Conservation (phyloP, 2,329 filamentous ascomycete species). For the Raffaelea deltoideospora region DNA sequence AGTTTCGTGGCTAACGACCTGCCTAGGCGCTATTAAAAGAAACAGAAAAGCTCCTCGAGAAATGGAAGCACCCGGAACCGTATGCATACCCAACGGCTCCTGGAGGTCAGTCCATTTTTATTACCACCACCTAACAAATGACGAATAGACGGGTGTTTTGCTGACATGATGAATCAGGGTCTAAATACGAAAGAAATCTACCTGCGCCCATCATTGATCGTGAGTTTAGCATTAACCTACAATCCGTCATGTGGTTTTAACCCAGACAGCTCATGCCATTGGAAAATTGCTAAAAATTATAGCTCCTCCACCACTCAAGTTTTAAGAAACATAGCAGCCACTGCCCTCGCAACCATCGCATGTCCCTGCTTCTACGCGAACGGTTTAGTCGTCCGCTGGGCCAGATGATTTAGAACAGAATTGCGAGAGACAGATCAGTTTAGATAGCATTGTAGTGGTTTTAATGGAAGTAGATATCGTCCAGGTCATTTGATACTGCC, state of each 20-base stretch:
- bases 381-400: no score
- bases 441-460: no score
- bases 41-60: slow-evolving; percentile 74
- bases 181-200: slow-evolving; percentile 91
- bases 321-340: slow-evolving; percentile 34
- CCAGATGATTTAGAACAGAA: no score
- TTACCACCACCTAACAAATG: neutral
- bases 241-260: neutral
- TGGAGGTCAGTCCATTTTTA: slow-evolving; percentile 51
- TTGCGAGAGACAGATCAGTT: no score
- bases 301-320: slow-evolving; percentile 38
- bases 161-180: slow-evolving; percentile 42
- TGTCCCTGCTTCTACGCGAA: no score
- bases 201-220: slow-evolving; percentile 65
- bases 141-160: slow-evolving; percentile 5
- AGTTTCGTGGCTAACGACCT: neutral
- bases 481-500: no score
- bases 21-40: slow-evolving; percentile 65
- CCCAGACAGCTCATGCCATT: neutral
- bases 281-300: slow-evolving; percentile 8
- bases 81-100: slow-evolving; percentile 82
- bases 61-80: slow-evolving; percentile 96
- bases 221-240: slow-evolving; percentile 34
- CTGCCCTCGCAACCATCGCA: no score
- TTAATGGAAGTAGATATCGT: no score